Evolutionary conservation across 176 grass and related monocot genomes (phyloP).

Genomic region (Urochloa ruziziensis): DNA sequence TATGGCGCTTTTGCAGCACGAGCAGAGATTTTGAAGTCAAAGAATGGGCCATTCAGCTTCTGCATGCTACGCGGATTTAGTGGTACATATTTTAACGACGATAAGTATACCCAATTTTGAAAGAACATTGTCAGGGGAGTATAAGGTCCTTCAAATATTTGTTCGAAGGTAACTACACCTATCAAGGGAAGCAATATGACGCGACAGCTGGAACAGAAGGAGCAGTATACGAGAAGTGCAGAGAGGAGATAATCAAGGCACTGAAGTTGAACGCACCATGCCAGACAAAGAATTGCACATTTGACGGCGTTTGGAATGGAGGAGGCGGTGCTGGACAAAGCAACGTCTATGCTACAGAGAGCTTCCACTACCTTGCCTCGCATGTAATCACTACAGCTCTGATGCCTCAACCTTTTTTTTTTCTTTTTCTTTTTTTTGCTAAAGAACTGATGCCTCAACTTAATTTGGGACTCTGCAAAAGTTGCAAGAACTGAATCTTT

Average conservation of each 20-base stretch:
- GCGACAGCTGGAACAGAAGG: background rate
- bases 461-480: background rate
- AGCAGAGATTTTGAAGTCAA: background rate
- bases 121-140: background rate
- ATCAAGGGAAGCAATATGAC: background rate
- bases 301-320: background rate
- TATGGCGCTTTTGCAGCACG: background rate
- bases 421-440: too few relatives aligned
- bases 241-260: background rate
- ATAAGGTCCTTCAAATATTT: background rate
- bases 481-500: background rate
- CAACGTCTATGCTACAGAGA: background rate
- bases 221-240: background rate
- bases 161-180: conserved; percentile 13
- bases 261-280: background rate
- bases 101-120: background rate
- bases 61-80: conserved; percentile 1
- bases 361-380: conserved; percentile 18
- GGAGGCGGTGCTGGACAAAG: background rate
- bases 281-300: conserved; percentile 3
- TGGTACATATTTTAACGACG: background rate
- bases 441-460: background rate
- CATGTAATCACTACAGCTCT: background rate
- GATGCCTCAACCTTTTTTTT: background rate
- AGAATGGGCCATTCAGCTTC: conserved; percentile 7